These are phyloP conservation scores for Protomyces pachydermus DNA, from an alignment of 1,139 yeast species.

Conservation along the genomic window DNA sequence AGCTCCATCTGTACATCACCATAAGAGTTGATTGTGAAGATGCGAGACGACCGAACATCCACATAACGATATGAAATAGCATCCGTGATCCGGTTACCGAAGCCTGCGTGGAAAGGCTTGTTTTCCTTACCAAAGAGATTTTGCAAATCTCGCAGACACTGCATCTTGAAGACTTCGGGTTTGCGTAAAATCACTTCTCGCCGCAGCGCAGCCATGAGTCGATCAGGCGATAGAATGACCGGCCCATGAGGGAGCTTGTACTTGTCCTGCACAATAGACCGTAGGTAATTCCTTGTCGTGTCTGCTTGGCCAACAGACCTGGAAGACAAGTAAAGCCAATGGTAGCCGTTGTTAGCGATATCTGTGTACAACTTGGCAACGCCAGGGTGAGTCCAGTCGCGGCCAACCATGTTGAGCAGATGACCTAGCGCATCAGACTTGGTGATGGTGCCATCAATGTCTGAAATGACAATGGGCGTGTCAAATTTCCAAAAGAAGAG, in stretches of 20 bases:
- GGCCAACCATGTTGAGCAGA: slow-evolving; percentile 84
- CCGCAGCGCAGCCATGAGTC: slow-evolving; percentile 87
- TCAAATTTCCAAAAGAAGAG: slow-evolving; percentile 78
- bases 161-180: slow-evolving; percentile 98
- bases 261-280: slow-evolving; percentile 60
- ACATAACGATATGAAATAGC: slow-evolving; percentile 93
- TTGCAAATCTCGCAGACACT: slow-evolving; percentile 83
- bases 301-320: slow-evolving; percentile 96
- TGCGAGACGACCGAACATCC: slow-evolving; percentile 88
- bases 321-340: slow-evolving; percentile 87
- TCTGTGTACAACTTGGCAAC: slow-evolving; percentile 88
- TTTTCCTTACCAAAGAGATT: slow-evolving; percentile 47
- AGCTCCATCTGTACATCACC: slow-evolving; percentile 98
- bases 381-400: slow-evolving; percentile 98
- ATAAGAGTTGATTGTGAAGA: slow-evolving; percentile 91
- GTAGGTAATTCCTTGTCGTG: slow-evolving; percentile 75
- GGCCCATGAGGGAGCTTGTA: slow-evolving; percentile 80
- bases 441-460: slow-evolving; percentile 97
- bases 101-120: slow-evolving; percentile 94
- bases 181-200: slow-evolving; percentile 89
- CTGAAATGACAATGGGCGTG: slow-evolving; percentile 90
- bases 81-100: slow-evolving; percentile 95
- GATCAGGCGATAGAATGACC: slow-evolving; percentile 88
- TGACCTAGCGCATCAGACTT: slow-evolving; percentile 93
- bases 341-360: slow-evolving; percentile 80